Evolutionary conservation across 345 rosid genomes (phyloP), one percentile per base, ranked within the genome.

Genomic region (Reutealis trisperma): DNA sequence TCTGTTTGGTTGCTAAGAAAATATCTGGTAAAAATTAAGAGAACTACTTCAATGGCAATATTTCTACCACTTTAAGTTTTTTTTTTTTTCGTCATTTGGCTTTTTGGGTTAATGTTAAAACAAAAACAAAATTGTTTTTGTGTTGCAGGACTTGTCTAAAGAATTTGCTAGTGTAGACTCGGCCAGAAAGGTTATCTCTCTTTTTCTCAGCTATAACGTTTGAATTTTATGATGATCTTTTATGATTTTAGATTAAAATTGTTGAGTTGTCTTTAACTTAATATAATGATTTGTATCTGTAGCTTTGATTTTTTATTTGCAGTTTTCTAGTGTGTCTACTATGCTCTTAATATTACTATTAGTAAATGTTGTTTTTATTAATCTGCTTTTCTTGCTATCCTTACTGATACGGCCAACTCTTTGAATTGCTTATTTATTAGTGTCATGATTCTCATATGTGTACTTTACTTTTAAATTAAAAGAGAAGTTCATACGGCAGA

Each of bases 111-210:
- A 2, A 2, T 47, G 15, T 2, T 47, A 10, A 47, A 47, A 47
- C 11, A 10, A 47, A 47, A 47, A 47, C 14, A 47, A 8, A 47
- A 8, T 47, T 55, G 5, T 37, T 16, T 68, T 47, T 52, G 49
- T 27, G 58, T 71, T 76, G 79, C 80, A 94, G 98, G 95, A 89
- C 82, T 82, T 93, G 77, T 80, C 86, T 52, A 88, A 87, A 71
- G 89, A 88, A 15, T 93, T 93, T 81, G 74, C 78, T 5, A 83
- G 80, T 8, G 78, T 88, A 19, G 97, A 88, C 16, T 83, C 89
- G 0, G 93, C 95, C 0, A 82, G 89, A 86, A 79, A 92, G 93
- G 94, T 91, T 30, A 44, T 58, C 9, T 47, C 16, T 73, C 60
- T 47, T 25, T 15, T 19, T 32, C n/a, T 30, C 19, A 52, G 19